Conservation (phyloP, 805 yeast genomes). For the Yamadazyma akitaensis region DNA sequence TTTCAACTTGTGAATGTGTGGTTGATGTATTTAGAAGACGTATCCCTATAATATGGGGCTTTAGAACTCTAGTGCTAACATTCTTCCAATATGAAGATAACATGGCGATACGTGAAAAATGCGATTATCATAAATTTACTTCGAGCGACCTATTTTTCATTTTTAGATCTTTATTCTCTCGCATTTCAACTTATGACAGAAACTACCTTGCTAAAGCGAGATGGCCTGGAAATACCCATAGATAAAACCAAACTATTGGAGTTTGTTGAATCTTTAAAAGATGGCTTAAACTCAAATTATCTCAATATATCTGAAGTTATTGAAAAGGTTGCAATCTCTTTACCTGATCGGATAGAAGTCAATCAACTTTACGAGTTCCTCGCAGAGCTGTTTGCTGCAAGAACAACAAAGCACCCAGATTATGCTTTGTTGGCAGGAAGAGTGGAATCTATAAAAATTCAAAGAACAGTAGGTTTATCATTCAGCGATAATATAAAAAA, state of each 20-base stretch:
- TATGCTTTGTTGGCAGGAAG: slow-evolving; percentile 36
- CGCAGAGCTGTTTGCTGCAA: slow-evolving; percentile 34
- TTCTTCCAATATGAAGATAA: not conserved
- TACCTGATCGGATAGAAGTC: slow-evolving; percentile 17
- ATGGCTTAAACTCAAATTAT: slow-evolving; percentile 14
- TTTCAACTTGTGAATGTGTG: not conserved
- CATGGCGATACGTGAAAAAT: not conserved
- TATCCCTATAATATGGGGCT: not conserved
- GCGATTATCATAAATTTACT: not conserved
- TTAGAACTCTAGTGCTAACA: not conserved
- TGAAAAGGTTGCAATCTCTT: slow-evolving; percentile 14
- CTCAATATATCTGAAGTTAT: slow-evolving; percentile 17
- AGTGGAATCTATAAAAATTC: slow-evolving; percentile 30
- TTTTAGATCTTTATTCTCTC: too few relatives aligned
- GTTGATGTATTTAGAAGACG: not conserved
- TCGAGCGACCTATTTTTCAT: too few relatives aligned
- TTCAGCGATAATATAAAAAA: slow-evolving; percentile 25
- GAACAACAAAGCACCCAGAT: slow-evolving; percentile 33
- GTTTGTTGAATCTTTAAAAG: slow-evolving; percentile 11
- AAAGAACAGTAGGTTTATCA: slow-evolving; percentile 13
- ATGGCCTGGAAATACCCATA: slow-evolving; percentile 10
- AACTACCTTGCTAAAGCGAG: slow-evolving; percentile 5
- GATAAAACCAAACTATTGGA: slow-evolving; percentile 10
- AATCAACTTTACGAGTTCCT: slow-evolving; percentile 26
- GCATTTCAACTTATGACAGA: not conserved